These are phyloP conservation scores for Pharus latifolius DNA, from an alignment of 176 grass and related monocot species.

Conservation along the genomic window DNA sequence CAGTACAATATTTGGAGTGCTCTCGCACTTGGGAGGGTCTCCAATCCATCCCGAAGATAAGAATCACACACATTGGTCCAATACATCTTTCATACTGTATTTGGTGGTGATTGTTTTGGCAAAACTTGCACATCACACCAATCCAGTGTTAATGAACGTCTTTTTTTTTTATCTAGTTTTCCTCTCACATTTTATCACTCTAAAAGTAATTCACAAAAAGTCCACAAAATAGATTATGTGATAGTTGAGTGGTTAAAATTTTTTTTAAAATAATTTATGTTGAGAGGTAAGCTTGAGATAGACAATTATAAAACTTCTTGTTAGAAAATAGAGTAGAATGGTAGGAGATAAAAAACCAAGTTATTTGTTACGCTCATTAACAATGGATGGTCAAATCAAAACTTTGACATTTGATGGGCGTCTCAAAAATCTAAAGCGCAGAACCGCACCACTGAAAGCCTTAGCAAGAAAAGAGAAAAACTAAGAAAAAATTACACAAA, in stretches of 20 bases:
- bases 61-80: not conserved
- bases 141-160: not conserved
- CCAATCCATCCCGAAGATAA: not conserved
- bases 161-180: not conserved
- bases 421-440: too few relatives aligned
- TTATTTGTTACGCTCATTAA: not conserved
- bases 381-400: not conserved
- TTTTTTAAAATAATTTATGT: too few relatives aligned
- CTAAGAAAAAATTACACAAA: too few relatives aligned
- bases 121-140: not conserved
- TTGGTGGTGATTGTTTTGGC: not conserved
- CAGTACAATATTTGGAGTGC: not conserved
- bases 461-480: constrained; percentile 27
- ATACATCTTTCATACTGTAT: not conserved
- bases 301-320: not conserved
- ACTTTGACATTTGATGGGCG: too few relatives aligned
- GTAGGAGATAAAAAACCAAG: not conserved
- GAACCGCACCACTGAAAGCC: too few relatives aligned
- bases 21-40: not conserved
- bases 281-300: too few relatives aligned
- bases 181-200: constrained; percentile 8
- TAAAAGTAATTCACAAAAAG: not conserved
- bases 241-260: too few relatives aligned
- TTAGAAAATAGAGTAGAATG: not conserved
- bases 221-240: not conserved